A percentile compares a stretch with the other conserved stretches of the same genome.
Evolutionary conservation across 1,284 basidiomycete genomes (phyloP).

Genomic region (Trichosporon inkin): DNA sequence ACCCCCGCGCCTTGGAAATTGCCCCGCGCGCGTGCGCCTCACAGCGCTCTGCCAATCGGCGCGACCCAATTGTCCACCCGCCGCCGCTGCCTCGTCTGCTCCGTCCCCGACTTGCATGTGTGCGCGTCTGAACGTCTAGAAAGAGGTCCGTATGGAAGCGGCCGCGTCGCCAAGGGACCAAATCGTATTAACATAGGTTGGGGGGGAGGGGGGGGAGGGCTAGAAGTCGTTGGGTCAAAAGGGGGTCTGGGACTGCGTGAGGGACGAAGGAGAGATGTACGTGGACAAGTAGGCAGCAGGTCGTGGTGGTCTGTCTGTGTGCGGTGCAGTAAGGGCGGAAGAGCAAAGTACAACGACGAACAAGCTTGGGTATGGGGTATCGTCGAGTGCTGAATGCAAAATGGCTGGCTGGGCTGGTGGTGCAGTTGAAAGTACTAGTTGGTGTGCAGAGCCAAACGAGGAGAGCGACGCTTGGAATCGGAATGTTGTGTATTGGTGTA

Average conservation of each 20-base stretch:
- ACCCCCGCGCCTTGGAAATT: background rate
- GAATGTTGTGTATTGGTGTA: background rate
- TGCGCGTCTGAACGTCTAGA: too few relatives aligned
- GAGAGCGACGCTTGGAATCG: background rate
- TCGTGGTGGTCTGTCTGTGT: background rate
- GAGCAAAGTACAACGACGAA: constrained; percentile 7
- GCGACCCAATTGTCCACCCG: too few relatives aligned
- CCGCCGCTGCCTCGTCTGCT: too few relatives aligned
- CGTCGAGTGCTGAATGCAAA: constrained; percentile 17
- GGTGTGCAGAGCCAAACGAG: background rate
- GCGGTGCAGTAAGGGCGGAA: background rate
- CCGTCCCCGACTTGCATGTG: too few relatives aligned
- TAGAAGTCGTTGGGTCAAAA: background rate
- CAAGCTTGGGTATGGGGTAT: constrained; percentile 14
- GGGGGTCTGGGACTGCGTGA: background rate
- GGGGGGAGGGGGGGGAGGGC: too few relatives aligned
- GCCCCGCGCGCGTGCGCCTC: too few relatives aligned
- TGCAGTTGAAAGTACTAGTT: background rate
- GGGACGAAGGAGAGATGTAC: background rate
- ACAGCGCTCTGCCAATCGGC: too few relatives aligned
- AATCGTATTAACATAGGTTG: background rate
- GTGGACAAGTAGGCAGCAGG: background rate
- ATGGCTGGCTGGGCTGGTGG: constrained; percentile 9
- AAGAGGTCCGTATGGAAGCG: background rate
- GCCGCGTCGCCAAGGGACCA: background rate